phyloP scores from a whole-genome alignment of 2,329 filamentous ascomycete species.

The Fusarium heterosporum region DNA sequence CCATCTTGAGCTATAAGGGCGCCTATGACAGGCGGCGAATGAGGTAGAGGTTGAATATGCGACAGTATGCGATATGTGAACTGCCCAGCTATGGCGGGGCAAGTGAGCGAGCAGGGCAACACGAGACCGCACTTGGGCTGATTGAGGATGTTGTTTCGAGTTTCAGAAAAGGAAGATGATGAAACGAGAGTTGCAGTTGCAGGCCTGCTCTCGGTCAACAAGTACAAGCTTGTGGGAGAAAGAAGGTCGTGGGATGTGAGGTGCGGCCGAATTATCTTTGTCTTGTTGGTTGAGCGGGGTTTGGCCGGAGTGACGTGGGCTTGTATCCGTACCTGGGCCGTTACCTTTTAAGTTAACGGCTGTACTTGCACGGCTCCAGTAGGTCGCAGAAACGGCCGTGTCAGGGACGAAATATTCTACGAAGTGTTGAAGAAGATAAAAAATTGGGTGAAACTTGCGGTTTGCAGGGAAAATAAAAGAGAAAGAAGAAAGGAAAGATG shows the following conservation, averaged over 20 bases:
- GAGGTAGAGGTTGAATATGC: conserved; percentile 6
- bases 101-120: conserved; percentile 2
- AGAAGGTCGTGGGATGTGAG: conserved; percentile 3
- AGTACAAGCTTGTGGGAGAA: conserved; percentile 4
- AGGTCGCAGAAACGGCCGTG: conserved; percentile 50
- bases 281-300: conserved; percentile 45
- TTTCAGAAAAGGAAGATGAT: conserved; percentile 12
- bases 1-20: conserved; percentile 54
- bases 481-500: conserved; percentile 16
- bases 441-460: not conserved
- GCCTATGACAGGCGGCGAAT: conserved; percentile 13
- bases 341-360: conserved; percentile 4
- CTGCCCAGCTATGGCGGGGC: conserved; percentile 33
- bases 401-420: conserved; percentile 38
- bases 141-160: conserved; percentile 15
- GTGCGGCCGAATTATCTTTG: conserved; percentile 18
- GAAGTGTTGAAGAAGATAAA: not conserved
- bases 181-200: conserved; percentile 2
- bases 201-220: conserved; percentile 26
- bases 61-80: conserved; percentile 24
- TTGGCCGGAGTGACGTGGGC: conserved; percentile 28
- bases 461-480: not conserved
- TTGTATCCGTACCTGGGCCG: conserved; percentile 32
- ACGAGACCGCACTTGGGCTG: conserved; percentile 16
- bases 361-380: conserved; percentile 35